Conservation (phyloP, 2,329 filamentous ascomycete species). For the Emergomyces africanus region DNA sequence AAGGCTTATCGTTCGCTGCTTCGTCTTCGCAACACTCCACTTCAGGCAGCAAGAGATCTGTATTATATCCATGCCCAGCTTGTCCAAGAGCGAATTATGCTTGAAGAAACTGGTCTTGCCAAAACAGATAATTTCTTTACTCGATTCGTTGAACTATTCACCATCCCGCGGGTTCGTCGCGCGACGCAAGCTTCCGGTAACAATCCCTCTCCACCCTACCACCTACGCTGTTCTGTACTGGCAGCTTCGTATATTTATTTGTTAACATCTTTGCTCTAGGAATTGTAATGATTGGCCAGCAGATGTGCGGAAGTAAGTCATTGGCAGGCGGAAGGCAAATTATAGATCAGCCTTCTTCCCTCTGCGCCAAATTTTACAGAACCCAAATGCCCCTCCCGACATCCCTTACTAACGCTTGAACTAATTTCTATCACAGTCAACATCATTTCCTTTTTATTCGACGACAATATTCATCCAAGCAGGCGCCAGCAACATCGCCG, state of each 20-base stretch:
- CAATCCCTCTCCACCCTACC: neutral
- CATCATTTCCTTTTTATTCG: constrained; percentile 60
- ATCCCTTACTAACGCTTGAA: neutral
- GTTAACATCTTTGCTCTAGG: neutral
- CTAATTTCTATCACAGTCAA: constrained; percentile 34
- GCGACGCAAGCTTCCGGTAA: constrained; percentile 18
- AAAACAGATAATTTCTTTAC: constrained; percentile 40
- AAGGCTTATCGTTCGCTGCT: constrained; percentile 49
- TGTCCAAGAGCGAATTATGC: constrained; percentile 19
- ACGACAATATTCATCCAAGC: constrained; percentile 28
- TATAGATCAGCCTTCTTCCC: neutral
- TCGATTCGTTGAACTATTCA: constrained; percentile 19
- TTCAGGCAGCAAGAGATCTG: constrained; percentile 48
- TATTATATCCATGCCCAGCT: constrained; percentile 43
- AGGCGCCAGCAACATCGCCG: constrained; percentile 37
- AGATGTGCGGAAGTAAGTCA: constrained; percentile 25
- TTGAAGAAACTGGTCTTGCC: constrained; percentile 26
- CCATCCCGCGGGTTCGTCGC: constrained; percentile 19
- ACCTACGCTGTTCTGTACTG: neutral
- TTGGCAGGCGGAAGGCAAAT: constrained; percentile 3
- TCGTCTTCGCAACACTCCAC: constrained; percentile 44
- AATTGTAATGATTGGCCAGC: constrained; percentile 21
- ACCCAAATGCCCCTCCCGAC: neutral
- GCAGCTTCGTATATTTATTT: neutral
- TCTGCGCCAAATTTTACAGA: neutral